These are phyloP conservation scores for Coccomyxa sp. DNA, from an alignment of 139 green algal genomes.

Conservation along the genomic window DNA sequence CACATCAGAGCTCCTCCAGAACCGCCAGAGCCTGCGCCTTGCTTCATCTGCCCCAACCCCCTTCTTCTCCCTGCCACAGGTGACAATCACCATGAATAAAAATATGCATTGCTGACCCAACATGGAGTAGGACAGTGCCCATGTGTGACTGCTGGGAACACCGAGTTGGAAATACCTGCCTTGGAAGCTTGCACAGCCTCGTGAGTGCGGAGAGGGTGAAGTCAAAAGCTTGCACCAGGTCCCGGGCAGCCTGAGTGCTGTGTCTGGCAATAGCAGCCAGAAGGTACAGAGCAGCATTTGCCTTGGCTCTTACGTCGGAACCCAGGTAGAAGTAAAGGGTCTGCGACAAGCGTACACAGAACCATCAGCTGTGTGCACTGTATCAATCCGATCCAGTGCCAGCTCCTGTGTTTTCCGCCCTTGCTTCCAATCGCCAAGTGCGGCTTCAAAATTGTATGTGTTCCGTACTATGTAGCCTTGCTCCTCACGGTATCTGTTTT, in stretches of 20 bases:
- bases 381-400: no score
- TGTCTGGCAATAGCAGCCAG: slow-evolving; percentile 33
- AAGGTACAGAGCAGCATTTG: slow-evolving; percentile 43
- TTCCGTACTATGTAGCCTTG: no score
- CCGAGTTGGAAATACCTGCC: background rate
- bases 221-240: background rate
- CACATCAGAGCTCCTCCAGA: slow-evolving; percentile 33
- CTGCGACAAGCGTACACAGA: background rate
- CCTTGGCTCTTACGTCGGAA: slow-evolving; percentile 18
- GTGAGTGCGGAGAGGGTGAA: background rate
- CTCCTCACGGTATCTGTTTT: no score
- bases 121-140: background rate
- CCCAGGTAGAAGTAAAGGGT: slow-evolving; percentile 17
- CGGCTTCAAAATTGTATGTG: no score
- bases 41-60: slow-evolving; percentile 1
- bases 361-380: no score
- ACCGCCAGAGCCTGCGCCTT: slow-evolving; percentile 7
- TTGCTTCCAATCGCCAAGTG: no score
- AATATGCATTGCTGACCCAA: background rate
- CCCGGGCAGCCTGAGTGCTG: background rate
- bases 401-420: no score
- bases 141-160: background rate
- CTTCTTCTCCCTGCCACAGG: slow-evolving; percentile 17
- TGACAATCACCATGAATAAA: background rate
- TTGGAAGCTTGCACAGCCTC: background rate